These are phyloP conservation scores for Panaeolus papilionaceus DNA, from an alignment of 768 basidiomycete species.

Conservation along the genomic window DNA sequence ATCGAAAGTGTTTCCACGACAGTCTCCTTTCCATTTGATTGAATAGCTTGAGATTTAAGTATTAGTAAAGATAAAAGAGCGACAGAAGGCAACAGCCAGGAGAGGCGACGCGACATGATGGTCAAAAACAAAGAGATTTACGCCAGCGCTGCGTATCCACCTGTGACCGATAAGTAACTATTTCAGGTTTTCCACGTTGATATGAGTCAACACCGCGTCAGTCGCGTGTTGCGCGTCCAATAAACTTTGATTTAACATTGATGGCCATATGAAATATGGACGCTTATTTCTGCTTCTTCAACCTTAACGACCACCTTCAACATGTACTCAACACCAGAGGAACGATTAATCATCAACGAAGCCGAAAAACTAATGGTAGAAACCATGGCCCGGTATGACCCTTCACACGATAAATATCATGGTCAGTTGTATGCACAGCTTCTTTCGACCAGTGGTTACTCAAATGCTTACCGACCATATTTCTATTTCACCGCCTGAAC, in stretches of 20 bases:
- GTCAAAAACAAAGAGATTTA: conserved; percentile 22
- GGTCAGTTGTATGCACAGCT: conserved; percentile 50
- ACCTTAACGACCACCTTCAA: conserved; percentile 21
- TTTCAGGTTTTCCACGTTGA: conserved; percentile 8
- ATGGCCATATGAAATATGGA: background rate
- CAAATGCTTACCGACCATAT: conserved; percentile 6
- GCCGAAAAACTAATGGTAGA: conserved; percentile 76
- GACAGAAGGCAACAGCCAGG: conserved; percentile 39
- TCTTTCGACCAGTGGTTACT: background rate
- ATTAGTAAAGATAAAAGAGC: conserved; percentile 48
- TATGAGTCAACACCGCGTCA: conserved; percentile 1
- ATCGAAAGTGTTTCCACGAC: conserved; percentile 26
- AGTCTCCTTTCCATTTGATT: conserved; percentile 16
- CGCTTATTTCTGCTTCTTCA: background rate
- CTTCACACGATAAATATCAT: conserved; percentile 82
- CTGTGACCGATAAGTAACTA: conserved; percentile 4
- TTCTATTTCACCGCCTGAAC: conserved; percentile 17
- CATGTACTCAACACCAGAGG: conserved; percentile 60
- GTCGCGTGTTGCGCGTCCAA: conserved; percentile 3
- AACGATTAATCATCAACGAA: conserved; percentile 56
- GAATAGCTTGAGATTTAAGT: conserved; percentile 25
- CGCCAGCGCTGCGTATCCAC: conserved; percentile 10
- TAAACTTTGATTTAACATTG: background rate
- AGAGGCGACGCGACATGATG: conserved; percentile 36
- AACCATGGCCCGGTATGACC: conserved; percentile 79